Base-by-base conservation (phyloP, 208 protist genomes). In the Leptomonas seymouri region DNA sequence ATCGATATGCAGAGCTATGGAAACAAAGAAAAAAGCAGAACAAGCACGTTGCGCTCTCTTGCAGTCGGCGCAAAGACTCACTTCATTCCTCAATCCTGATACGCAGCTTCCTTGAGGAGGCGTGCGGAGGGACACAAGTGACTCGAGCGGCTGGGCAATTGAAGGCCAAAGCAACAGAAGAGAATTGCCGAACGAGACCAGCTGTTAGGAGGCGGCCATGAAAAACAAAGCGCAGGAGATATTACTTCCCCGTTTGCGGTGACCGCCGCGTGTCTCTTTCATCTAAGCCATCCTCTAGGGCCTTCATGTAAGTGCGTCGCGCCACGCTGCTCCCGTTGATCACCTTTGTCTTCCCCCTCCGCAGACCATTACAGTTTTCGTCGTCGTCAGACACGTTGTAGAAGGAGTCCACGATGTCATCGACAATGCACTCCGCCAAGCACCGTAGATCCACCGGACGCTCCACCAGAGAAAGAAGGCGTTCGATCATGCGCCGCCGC, bases 351-450 rank as follows among this genome's bases (percentile, higher is more conserved):
- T 58, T 39, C 49, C 62, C 50, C 71, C 41, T 41, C 36, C 44
- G 49, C 41, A 36, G 28, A 11, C 42, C 59, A 44, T 20, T 15
- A 23, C 46, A 14, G 8, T 20, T 27, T 21, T 55, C 60, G 7
- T 27, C 27, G 1, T 30, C 60, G 11, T 11, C 2, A 0, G 44
- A 31, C 46, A n/a, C 20, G 45, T 55, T 65, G 27, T 58, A 69
- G 27, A 76, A 41, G 8, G 58, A 69, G 30, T 81, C 80, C 16
- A 83, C 71, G 44, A 88, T 86, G 60, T 85, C 86, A 34, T 86
- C 82, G 5, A 84, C 71, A 46, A 88, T 81, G 27, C 72, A 79
- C 58, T 88, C 74, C 21, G 86, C 74, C 30, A 87, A 58, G 15
- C 65, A 61, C 50, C 53, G 21, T 5, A 90, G 74, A 63, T 87